These are phyloP conservation scores for Coemansia sp. DNA, from an alignment of 192 early-diverging fungal genomes.

Conservation along the genomic window DNA sequence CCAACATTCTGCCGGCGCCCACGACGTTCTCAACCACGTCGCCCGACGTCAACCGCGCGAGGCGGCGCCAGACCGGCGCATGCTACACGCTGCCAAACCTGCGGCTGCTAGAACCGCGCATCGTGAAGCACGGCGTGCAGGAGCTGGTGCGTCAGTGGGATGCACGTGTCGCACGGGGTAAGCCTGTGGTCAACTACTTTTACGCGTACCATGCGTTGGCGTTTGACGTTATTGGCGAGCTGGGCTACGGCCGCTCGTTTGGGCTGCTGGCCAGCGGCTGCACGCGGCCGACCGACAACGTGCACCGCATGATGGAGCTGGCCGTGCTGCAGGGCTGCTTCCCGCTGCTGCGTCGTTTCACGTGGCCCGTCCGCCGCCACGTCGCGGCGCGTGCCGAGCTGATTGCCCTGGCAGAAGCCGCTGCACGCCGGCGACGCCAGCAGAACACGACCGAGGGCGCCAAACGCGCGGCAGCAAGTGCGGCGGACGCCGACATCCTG, in stretches of 20 bases:
- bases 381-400: conserved; percentile 4
- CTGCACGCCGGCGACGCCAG: conserved; percentile 5
- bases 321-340: conserved; percentile 5
- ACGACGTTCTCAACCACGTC: conserved; percentile 35
- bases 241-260: conserved; percentile 41
- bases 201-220: conserved; percentile 36
- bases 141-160: conserved; percentile 38
- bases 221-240: conserved; percentile 35
- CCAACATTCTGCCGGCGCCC: conserved; percentile 7
- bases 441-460: not conserved
- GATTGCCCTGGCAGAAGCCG: not conserved
- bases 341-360: conserved; percentile 5
- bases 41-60: conserved; percentile 28
- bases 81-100: conserved; percentile 23
- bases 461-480: too few relatives aligned
- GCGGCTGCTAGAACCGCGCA: conserved; percentile 14
- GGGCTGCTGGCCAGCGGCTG: conserved; percentile 9
- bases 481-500: conserved; percentile 26
- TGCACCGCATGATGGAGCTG: conserved; percentile 12
- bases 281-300: conserved; percentile 14
- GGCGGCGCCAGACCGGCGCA: conserved; percentile 30
- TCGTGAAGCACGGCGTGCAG: conserved; percentile 21
- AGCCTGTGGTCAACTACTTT: conserved; percentile 32
- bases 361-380: conserved; percentile 11
- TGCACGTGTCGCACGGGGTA: not conserved